Conservation (phyloP, 2,329 filamentous ascomycete species). For the Claviceps fusiformis region DNA sequence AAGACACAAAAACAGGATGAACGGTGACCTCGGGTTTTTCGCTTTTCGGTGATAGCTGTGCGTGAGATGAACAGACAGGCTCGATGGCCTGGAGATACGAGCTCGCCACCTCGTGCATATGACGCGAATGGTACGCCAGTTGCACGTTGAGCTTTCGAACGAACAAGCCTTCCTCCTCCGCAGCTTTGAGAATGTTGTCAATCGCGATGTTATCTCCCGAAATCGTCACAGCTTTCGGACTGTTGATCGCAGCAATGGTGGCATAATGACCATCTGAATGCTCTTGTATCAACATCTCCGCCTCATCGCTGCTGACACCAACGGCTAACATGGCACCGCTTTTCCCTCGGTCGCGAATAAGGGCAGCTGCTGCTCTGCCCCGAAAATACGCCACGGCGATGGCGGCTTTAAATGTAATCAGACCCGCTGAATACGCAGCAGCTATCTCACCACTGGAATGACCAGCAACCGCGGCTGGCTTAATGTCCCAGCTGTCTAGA, state of each 20-base stretch:
- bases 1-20: neutral
- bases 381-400: slow-evolving; percentile 9
- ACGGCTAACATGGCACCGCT: slow-evolving; percentile 17
- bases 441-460: slow-evolving; percentile 23
- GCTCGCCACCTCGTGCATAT: slow-evolving; percentile 10
- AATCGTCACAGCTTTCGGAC: slow-evolving; percentile 15
- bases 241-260: slow-evolving; percentile 16
- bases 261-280: slow-evolving; percentile 2
- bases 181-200: slow-evolving; percentile 10
- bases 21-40: neutral
- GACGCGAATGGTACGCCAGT: slow-evolving; percentile 13
- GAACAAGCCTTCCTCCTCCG: slow-evolving; percentile 17
- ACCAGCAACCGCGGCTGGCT: slow-evolving; percentile 14
- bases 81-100: slow-evolving; percentile 3
- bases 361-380: slow-evolving; percentile 6
- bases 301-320: slow-evolving; percentile 6
- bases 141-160: slow-evolving; percentile 20
- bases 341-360: neutral
- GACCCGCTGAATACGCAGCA: slow-evolving; percentile 17
- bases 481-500: slow-evolving; percentile 14
- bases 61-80: slow-evolving; percentile 1
- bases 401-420: slow-evolving; percentile 12
- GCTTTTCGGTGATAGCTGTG: neutral
- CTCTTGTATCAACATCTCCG: slow-evolving; percentile 2
- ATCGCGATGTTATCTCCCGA: slow-evolving; percentile 17